Base-by-base conservation (phyloP, 2,329 filamentous ascomycete genomes). In the Aaosphaeria pasadenensis region DNA sequence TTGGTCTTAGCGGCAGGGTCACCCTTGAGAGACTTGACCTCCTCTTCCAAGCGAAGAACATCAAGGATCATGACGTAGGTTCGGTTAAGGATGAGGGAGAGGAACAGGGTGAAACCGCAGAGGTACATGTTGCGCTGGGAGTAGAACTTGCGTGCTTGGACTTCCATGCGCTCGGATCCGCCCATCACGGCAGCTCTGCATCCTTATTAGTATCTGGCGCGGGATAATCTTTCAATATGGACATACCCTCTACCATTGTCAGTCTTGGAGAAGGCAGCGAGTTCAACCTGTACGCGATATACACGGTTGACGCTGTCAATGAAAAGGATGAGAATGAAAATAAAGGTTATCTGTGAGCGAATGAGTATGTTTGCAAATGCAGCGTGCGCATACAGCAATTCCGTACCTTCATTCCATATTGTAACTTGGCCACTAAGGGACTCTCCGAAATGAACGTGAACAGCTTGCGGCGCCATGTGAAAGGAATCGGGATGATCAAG, bases 81-180 rank as follows among this genome's bases (percentile, higher is more conserved):
- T 69, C 94, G 92, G 85, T 99, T 97, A 70, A 95, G 89, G 74
- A 99, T 99, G 56, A 99, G 82, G 46, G 92, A 97, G 53, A 99
- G 87, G 84, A 99, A 97, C 55, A 99, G 87, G 5, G 94, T 99
- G 81, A 99, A 99, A 63, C 94, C 94, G 74, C 94, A 97, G 53
- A 99, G 91, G 78, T 99, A 99, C 94, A 99, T 99, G 85, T 99
- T 99, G 74, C 94, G 91, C 79, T 99, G 92, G 53, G 91, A 96
- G 83, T 99, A 99, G 81, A 99, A 99, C 77, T 99, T 99, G 82
- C 94, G 91, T 57, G 94, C 92, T 75, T 99, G 94, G 45, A 97
- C 92, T 77, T 99, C 94, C 83, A 95, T 91, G 56, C 94, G 92
- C 71, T 97, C 94, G 69, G 89, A 87, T 55, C 94, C 76, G 42